These are phyloP conservation scores for Hansfordia pulvinata DNA, from an alignment of 2,329 filamentous ascomycete genomes.

Conservation along the genomic window DNA sequence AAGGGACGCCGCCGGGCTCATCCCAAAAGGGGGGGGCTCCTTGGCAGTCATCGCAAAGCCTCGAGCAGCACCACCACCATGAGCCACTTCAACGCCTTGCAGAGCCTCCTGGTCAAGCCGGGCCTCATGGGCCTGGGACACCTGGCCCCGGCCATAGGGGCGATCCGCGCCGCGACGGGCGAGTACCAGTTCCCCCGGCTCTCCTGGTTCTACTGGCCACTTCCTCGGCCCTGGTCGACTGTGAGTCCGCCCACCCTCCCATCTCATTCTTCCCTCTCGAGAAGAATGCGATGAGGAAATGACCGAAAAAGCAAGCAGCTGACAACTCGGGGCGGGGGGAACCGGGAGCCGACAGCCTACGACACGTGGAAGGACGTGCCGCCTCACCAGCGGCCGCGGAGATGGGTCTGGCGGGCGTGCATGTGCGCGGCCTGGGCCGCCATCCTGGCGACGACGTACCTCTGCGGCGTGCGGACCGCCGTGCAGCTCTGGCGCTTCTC, in stretches of 20 bases:
- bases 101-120: neutral
- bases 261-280: no score
- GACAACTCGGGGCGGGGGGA: no score
- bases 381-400: neutral
- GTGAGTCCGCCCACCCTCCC: neutral
- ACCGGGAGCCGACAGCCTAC: no score
- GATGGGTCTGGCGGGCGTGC: neutral
- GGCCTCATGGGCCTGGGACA: conserved; percentile 1
- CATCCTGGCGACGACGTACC: neutral
- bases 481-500: neutral
- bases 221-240: neutral
- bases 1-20: no score
- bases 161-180: conserved; percentile 1
- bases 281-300: no score
- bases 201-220: neutral
- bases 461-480: neutral
- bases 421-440: neutral
- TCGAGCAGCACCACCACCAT: neutral
- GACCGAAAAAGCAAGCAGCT: no score
- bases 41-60: no score
- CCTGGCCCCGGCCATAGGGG: neutral
- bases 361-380: conserved; percentile 1
- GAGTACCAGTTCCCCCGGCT: neutral
- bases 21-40: no score
- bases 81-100: neutral